Evolutionary conservation across 352 stramenopile genomes (phyloP).

Genomic region (Peronosclerospora sorghi): DNA sequence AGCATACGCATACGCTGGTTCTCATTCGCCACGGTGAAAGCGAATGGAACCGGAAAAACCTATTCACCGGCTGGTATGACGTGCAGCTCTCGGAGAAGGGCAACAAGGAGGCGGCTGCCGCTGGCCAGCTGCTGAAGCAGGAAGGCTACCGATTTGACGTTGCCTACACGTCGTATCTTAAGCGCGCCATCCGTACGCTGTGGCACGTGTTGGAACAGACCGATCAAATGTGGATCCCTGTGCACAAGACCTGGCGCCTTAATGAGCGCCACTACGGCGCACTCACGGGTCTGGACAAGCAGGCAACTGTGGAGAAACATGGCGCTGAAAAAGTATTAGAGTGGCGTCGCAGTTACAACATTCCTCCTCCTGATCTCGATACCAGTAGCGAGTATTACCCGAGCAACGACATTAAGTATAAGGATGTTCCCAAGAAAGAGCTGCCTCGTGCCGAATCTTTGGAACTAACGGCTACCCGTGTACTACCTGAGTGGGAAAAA

Average conservation of each 20-base stretch:
- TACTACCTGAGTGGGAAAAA: conserved; percentile 85
- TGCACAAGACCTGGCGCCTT: conserved; percentile 89
- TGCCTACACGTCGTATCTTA: conserved; percentile 92
- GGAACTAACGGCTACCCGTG: conserved; percentile 88
- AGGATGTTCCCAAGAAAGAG: conserved; percentile 68
- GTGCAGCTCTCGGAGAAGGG: conserved; percentile 85
- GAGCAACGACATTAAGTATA: conserved; percentile 87
- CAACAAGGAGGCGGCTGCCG: conserved; percentile 86
- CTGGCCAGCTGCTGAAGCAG: conserved; percentile 83
- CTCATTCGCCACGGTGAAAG: conserved; percentile 90
- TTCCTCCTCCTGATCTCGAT: conserved; percentile 90
- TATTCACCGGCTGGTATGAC: conserved; percentile 92
- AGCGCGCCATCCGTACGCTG: conserved; percentile 89
- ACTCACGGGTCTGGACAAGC: conserved; percentile 87
- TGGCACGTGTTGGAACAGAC: conserved; percentile 92
- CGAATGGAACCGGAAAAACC: conserved; percentile 92
- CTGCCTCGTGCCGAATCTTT: conserved; percentile 90
- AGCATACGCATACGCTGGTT: conserved; percentile 84
- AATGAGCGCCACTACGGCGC: conserved; percentile 88
- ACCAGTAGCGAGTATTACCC: conserved; percentile 88
- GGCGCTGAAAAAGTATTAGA: conserved; percentile 89
- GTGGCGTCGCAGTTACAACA: conserved; percentile 97
- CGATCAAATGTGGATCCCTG: conserved; percentile 91
- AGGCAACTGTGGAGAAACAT: conserved; percentile 83
- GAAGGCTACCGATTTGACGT: conserved; percentile 92